Conservation (phyloP, 176 grass and related monocot genomes). For the Cymbopogon citratus region DNA sequence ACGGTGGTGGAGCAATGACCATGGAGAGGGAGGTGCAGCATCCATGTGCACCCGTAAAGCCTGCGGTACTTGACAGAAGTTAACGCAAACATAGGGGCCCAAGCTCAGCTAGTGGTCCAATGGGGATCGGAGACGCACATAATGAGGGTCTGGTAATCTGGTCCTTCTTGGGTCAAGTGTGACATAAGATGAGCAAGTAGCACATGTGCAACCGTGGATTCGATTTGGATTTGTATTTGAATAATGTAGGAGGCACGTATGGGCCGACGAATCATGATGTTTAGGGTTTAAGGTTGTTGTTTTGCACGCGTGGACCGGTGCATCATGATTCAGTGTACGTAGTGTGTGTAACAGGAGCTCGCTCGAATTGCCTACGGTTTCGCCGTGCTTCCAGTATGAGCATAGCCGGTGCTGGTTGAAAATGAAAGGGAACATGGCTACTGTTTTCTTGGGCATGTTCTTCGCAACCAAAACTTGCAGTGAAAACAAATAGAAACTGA, state of each 20-base stretch:
- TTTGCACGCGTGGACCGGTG: no score
- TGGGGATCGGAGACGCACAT: not conserved
- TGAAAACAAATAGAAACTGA: no score
- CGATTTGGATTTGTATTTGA: not conserved
- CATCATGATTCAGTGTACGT: no score
- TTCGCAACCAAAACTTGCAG: no score
- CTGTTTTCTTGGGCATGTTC: not conserved
- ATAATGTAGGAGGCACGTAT: not conserved
- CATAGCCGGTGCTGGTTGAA: no score
- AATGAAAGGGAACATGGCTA: no score
- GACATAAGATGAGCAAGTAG: no score
- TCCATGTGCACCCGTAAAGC: slow-evolving; percentile 25
- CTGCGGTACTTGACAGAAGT: slow-evolving; percentile 30
- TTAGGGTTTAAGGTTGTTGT: no score
- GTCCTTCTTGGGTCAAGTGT: slow-evolving; percentile 3
- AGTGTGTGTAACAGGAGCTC: no score
- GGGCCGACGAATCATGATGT: no score
- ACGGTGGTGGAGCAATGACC: not conserved
- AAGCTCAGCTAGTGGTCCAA: slow-evolving; percentile 2
- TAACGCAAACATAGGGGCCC: slow-evolving; percentile 12
- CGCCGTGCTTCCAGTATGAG: no score
- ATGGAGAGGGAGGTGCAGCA: not conserved
- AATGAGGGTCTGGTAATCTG: not conserved
- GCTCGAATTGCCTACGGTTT: no score
- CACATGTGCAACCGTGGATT: not conserved